A percentile compares a stretch with the other conserved stretches of the same genome.
Conservation (phyloP, 192 early-diverging fungal genomes). For the Rhizophagus prolifer region DNA sequence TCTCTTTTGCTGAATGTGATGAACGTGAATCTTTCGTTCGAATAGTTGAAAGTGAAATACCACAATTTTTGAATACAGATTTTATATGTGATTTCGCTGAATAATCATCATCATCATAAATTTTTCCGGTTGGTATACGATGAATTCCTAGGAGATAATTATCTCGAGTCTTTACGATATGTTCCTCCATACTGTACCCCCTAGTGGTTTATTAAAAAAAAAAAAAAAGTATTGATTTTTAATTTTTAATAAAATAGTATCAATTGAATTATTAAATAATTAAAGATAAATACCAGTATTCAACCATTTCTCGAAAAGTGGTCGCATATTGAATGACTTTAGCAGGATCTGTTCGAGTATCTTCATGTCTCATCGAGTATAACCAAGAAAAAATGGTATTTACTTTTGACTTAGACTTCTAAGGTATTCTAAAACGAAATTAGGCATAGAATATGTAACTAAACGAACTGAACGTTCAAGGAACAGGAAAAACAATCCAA, state of each 20-base stretch:
- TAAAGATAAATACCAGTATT: slow-evolving; percentile 43
- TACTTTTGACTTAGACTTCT: slow-evolving; percentile 34
- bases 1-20: not conserved
- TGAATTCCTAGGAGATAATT: slow-evolving; percentile 84
- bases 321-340: slow-evolving; percentile 42
- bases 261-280: not conserved
- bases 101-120: not conserved
- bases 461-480: slow-evolving; percentile 71
- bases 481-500: slow-evolving; percentile 65
- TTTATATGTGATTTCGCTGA: slow-evolving; percentile 34
- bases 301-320: slow-evolving; percentile 46
- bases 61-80: slow-evolving; percentile 32
- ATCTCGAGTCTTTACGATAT: slow-evolving; percentile 82
- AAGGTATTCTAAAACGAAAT: slow-evolving; percentile 48
- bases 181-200: slow-evolving; percentile 82
- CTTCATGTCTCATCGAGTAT: not conserved
- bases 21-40: slow-evolving; percentile 11
- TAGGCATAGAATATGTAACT: slow-evolving; percentile 62
- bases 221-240: too few relatives aligned
- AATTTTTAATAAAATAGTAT: not conserved
- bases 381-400: not conserved
- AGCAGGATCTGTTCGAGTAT: slow-evolving; percentile 33
- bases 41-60: slow-evolving; percentile 41
- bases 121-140: slow-evolving; percentile 62
- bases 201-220: slow-evolving; percentile 42